Evolutionary conservation across 163 green algal genomes (phyloP).

Genomic region (Chlamydomonas reinhardtii): DNA sequence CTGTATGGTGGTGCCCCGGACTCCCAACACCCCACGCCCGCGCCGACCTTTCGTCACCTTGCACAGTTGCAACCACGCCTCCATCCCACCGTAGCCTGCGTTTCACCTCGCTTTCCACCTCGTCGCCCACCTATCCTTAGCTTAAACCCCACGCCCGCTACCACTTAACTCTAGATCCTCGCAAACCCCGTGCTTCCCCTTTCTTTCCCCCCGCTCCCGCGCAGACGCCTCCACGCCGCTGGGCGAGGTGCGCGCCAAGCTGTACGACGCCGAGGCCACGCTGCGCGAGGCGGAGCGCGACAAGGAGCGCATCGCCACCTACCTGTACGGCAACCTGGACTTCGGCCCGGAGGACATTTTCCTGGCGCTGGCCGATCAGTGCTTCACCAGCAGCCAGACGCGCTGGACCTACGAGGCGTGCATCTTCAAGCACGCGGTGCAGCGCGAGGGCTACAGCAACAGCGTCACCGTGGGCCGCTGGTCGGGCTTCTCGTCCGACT

Average conservation of each 20-base stretch:
- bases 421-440: slow-evolving; percentile 80
- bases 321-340: slow-evolving; percentile 59
- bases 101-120: no score
- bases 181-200: no score
- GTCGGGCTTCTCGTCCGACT: slow-evolving; percentile 69
- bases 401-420: slow-evolving; percentile 90
- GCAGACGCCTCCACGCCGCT: slow-evolving; percentile 19
- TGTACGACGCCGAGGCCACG: neutral
- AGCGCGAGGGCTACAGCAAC: slow-evolving; percentile 75
- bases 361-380: slow-evolving; percentile 71
- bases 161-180: no score
- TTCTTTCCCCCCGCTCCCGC: neutral
- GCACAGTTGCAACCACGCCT: no score
- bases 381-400: slow-evolving; percentile 69
- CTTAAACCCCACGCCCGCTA: no score
- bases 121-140: no score
- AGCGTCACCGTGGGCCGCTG: slow-evolving; percentile 78
- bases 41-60: no score
- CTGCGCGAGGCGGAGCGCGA: slow-evolving; percentile 52
- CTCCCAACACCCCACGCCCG: no score
- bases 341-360: slow-evolving; percentile 78
- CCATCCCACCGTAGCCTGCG: no score
- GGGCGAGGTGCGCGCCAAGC: neutral
- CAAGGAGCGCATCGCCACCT: slow-evolving; percentile 56
- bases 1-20: no score